Conservation (phyloP, 768 basidiomycete genomes). For the Cantharellus cinnabarinus region DNA sequence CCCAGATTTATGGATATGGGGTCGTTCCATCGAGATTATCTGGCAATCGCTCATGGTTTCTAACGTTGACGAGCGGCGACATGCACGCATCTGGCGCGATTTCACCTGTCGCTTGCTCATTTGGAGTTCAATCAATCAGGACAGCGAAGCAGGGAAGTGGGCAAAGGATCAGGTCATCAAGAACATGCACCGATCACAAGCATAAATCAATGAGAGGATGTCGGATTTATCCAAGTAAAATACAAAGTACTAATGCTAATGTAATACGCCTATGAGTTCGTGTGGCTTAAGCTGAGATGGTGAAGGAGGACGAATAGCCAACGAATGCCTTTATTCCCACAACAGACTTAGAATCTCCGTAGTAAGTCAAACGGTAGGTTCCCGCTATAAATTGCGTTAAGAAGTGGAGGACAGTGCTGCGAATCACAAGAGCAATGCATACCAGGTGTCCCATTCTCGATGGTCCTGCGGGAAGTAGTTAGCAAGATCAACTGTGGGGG, state of each 20-base stretch:
- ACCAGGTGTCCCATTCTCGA: conserved; percentile 26
- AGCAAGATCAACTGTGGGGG: conserved; percentile 2
- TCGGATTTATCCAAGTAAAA: too few relatives aligned
- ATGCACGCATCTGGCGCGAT: conserved; percentile 25
- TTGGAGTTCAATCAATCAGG: conserved; percentile 31
- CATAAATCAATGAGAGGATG: not conserved
- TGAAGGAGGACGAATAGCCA: conserved; percentile 42
- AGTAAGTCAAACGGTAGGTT: conserved; percentile 49
- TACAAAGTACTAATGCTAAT: too few relatives aligned
- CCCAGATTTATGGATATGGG: not conserved
- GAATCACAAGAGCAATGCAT: not conserved
- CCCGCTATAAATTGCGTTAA: conserved; percentile 26
- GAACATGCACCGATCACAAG: not conserved
- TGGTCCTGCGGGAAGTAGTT: conserved; percentile 25
- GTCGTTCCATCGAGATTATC: not conserved
- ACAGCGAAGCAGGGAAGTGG: conserved; percentile 31
- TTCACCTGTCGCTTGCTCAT: conserved; percentile 35
- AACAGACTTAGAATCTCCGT: conserved; percentile 53
- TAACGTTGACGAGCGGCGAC: not conserved
- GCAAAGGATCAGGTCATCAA: conserved; percentile 17
- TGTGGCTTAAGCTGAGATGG: conserved; percentile 22
- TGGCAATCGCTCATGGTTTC: not conserved
- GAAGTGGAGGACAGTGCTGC: not conserved
- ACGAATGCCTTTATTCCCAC: conserved; percentile 45
- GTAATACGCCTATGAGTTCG: too few relatives aligned